Conservation (phyloP, 495 filamentous ascomycete genomes). For the Gamarada debralockiae region DNA sequence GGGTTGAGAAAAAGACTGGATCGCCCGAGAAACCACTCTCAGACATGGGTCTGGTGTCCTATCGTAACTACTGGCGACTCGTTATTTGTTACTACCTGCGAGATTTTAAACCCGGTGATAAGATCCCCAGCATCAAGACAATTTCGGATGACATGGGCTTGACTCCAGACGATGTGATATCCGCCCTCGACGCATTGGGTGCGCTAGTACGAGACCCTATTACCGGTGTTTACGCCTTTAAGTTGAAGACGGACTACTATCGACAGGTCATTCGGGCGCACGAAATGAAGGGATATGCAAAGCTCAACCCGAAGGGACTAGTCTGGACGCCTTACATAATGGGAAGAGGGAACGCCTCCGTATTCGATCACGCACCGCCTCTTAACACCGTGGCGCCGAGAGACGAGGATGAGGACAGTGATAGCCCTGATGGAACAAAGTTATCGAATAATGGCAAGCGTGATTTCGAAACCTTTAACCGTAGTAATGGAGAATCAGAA, state of each 20-base stretch:
- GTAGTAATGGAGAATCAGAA: constrained; percentile 13
- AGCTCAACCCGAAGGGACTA: constrained; percentile 73
- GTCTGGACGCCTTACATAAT: constrained; percentile 98
- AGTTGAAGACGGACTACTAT: constrained; percentile 78
- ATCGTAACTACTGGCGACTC: constrained; percentile 94
- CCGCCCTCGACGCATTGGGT: constrained; percentile 82
- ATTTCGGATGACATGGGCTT: constrained; percentile 91
- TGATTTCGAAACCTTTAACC: constrained; percentile 21
- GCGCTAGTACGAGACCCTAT: constrained; percentile 86
- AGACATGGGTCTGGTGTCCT: constrained; percentile 95
- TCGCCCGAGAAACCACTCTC: constrained; percentile 97
- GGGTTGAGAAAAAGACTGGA: constrained; percentile 89
- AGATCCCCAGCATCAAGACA: constrained; percentile 58
- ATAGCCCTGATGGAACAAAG: constrained; percentile 7
- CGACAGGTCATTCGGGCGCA: constrained; percentile 79
- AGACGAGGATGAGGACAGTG: constrained; percentile 61
- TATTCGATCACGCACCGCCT: constrained; percentile 78
- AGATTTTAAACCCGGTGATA: constrained; percentile 18
- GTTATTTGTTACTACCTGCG: constrained; percentile 75
- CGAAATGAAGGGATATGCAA: constrained; percentile 82
- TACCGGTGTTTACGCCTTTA: constrained; percentile 82
- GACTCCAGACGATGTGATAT: constrained; percentile 94
- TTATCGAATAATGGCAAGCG: constrained; percentile 23
- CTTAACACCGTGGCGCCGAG: constrained; percentile 84
- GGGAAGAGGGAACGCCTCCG: constrained; percentile 78